These are phyloP conservation scores for Ascobolus immersus DNA, from an alignment of 495 filamentous ascomycete species.

Conservation along the genomic window DNA sequence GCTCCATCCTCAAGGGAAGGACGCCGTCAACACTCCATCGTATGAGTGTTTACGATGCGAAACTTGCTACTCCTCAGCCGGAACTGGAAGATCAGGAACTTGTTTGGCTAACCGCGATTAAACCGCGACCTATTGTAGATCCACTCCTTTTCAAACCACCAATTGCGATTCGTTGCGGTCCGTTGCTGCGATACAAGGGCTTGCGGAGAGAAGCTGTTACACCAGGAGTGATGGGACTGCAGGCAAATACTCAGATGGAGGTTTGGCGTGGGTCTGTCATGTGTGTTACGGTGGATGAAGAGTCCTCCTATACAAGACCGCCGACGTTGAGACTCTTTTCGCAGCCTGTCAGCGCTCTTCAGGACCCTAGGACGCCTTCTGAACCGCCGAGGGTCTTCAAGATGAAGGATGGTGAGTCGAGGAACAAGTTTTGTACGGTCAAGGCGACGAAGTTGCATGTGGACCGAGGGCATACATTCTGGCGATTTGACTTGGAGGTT, in stretches of 20 bases:
- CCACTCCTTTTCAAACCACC: slow-evolving; percentile 54
- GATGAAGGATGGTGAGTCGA: slow-evolving; percentile 39
- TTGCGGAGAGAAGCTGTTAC: slow-evolving; percentile 28
- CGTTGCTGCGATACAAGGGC: slow-evolving; percentile 72
- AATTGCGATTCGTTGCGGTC: slow-evolving; percentile 70
- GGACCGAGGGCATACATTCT: slow-evolving; percentile 78
- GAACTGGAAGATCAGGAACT: slow-evolving; percentile 1
- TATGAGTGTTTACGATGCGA: slow-evolving; percentile 3
- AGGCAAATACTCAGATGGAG: slow-evolving; percentile 27
- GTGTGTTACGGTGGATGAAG: slow-evolving; percentile 68
- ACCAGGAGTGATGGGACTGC: slow-evolving; percentile 1
- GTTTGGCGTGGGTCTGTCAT: slow-evolving; percentile 83
- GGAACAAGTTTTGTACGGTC: slow-evolving; percentile 52
- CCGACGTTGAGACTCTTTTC: slow-evolving; percentile 61
- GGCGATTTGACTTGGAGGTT: slow-evolving; percentile 83
- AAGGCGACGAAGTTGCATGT: slow-evolving; percentile 57
- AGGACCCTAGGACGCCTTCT: slow-evolving; percentile 26
- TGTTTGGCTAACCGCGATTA: slow-evolving; percentile 11
- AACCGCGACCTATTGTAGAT: slow-evolving; percentile 17
- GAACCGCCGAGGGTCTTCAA: slow-evolving; percentile 8
- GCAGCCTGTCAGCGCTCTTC: slow-evolving; percentile 51
- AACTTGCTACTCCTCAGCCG: slow-evolving; percentile 2
- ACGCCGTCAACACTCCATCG: slow-evolving; percentile 2
- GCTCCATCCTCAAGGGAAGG: neutral
- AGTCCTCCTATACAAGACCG: slow-evolving; percentile 52